Evolutionary conservation across 2,329 filamentous ascomycete genomes (phyloP), one percentile per base, ranked within the genome.

Genomic region (Juglanconis oblonga): DNA sequence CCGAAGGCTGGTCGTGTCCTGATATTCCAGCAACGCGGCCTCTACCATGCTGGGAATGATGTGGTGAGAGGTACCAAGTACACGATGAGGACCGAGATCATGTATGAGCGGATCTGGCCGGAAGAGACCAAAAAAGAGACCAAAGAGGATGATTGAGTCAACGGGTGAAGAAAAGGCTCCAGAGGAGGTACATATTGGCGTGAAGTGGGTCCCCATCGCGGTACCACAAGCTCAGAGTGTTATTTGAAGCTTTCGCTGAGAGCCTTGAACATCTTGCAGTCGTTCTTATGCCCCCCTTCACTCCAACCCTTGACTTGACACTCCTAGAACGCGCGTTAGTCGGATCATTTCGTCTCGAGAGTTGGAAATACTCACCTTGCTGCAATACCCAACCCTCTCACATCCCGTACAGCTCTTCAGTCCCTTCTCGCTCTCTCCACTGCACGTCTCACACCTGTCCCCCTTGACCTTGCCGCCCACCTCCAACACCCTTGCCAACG

Each of bases 1-100:
- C 82, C 83, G 13, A 83, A 80, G 64, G 76, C 77, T 1, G 84
- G 84, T 1, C 76, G 83, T n/a, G 81, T 86, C 2, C 71, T 87
- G 40, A 79, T 87, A 52, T 87, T 87, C 64, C 84, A 87, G 69
- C 84, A 87, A 64, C 65, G 67, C 1, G 65, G 74, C 2, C 69
- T 87, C 8, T 70, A 75, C 17, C 84, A 87, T 65, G 79, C 79
- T 38, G 84, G 84, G 0, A 81, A 82, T 57, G 72, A 76, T 29
- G 84, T 87, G 0, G 64, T 70, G 8, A 66, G 69, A 13, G 84
- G 84, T 0, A 72, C 72, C 4, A 87, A 87, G 74, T 85, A 82
- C 65, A 84, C 62, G n/a, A 62, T 62, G 62, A 53, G 62, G 40
- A 55, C 62, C 29, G 62, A 64, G n/a, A 24, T 62, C 11, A 45